Evolutionary conservation across 495 filamentous ascomycete genomes (phyloP), one percentile per base, ranked within the genome.

Genomic region (Neurospora sp.): DNA sequence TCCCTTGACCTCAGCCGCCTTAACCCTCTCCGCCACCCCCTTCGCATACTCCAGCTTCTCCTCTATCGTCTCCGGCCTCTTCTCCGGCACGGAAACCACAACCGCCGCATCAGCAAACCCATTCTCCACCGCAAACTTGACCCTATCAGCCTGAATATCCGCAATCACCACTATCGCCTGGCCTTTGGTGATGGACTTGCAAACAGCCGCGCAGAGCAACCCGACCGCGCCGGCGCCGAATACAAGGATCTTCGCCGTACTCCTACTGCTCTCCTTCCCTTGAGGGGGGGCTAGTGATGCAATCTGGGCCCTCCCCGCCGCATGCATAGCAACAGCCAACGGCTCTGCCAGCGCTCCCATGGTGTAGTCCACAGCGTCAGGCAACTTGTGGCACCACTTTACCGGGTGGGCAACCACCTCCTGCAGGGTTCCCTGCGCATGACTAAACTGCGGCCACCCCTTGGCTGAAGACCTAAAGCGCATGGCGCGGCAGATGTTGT

Each of bases 401-500:
- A 89, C 91, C 0, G 92, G 92, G 78, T 94, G 92, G 78, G 91
- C 92, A 44, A 94, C 89, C 72, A 87, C 85, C 72, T 91, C 90
- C 84, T 94, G 93, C 68, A 97, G 84, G 14, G 93, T 96, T 18
- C 93, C 93, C 82, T 96, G 93, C 27, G 89, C 86, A 76, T 96
- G 93, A 4, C 92, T 92, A 80, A 90, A 91, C 39, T 84, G 81
- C 14, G 53, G 53, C 53, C 53, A 65, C 6, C 53, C 53, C 82
- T 94, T 94, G 18, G 93, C 93, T 68, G 90, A 92, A 78, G 89
- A 91, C 68, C 92, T 85, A 82, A 97, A 97, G 69, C 83, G 85
- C 88, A 97, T 91, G 10, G 82, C 80, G n/a, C 85, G 84, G 85
- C 93, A 97, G 83, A 97, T 92, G 81, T 96, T 97, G 80, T 96